These are phyloP conservation scores for Hirsutella minnesotensis DNA, from an alignment of 2,329 filamentous ascomycete genomes.

Conservation along the genomic window DNA sequence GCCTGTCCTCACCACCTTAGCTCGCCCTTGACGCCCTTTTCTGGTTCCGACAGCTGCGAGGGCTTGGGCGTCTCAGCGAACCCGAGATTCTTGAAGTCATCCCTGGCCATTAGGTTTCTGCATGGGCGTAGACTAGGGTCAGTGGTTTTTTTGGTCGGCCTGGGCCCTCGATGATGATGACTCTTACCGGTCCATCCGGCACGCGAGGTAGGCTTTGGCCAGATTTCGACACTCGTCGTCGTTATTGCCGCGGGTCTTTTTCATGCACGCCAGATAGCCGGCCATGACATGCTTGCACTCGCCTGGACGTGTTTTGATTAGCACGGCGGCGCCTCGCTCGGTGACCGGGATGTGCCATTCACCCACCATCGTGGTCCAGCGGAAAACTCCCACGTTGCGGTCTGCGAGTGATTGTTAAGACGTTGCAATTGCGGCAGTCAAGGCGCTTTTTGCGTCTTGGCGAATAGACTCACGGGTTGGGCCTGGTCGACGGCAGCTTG, in stretches of 20 bases:
- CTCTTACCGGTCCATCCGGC: slow-evolving; percentile 84
- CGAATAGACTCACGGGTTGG: slow-evolving; percentile 52
- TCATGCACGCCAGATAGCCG: slow-evolving; percentile 77
- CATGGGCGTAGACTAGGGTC: neutral
- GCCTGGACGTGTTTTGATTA: slow-evolving; percentile 33
- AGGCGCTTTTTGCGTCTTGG: neutral
- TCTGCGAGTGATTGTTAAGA: slow-evolving; percentile 27
- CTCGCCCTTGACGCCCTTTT: slow-evolving; percentile 25
- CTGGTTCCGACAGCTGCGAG: slow-evolving; percentile 12
- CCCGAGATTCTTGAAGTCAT: slow-evolving; percentile 90
- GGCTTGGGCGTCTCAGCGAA: slow-evolving; percentile 31
- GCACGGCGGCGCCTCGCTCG: neutral
- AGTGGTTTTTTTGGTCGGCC: neutral
- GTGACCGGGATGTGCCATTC: neutral
- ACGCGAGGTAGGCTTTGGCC: slow-evolving; percentile 80
- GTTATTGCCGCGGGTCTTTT: slow-evolving; percentile 72
- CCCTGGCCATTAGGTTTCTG: slow-evolving; percentile 90
- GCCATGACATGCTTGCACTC: slow-evolving; percentile 90
- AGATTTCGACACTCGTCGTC: slow-evolving; percentile 73
- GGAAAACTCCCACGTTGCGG: slow-evolving; percentile 91
- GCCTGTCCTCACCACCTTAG: slow-evolving; percentile 18
- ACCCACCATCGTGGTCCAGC: slow-evolving; percentile 73
- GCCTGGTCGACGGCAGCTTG: slow-evolving; percentile 52
- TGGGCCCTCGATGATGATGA: neutral
- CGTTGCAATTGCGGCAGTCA: neutral